Conservation (phyloP, 345 rosid species). For the Pelargonium nanum region DNA sequence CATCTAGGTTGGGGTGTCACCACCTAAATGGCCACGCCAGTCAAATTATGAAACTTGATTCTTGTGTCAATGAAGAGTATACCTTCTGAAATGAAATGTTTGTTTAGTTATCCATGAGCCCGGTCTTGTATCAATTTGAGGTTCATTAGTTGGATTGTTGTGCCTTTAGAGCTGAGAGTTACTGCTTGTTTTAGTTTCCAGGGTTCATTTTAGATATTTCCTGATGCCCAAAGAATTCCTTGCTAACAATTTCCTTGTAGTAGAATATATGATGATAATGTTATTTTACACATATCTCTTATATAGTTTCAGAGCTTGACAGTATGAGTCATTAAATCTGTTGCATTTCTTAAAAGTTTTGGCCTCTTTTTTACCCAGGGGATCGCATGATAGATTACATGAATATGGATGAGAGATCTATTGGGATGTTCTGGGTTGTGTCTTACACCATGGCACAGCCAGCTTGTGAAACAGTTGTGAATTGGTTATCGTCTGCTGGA, state of each 20-base stretch:
- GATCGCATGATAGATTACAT: conserved; percentile 87
- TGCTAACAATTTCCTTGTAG: too few relatives aligned
- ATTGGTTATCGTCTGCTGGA: conserved; percentile 81
- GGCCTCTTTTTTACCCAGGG: conserved; percentile 38
- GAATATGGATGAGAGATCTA: conserved; percentile 93
- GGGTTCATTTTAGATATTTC: too few relatives aligned
- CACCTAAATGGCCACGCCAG: too few relatives aligned
- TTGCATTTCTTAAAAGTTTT: conserved; percentile 1
- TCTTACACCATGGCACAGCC: conserved; percentile 95
- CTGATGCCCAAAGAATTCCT: too few relatives aligned
- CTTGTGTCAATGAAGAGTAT: not conserved
- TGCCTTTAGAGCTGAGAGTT: not conserved
- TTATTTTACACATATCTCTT: too few relatives aligned
- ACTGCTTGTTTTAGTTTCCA: not conserved
- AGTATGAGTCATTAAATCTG: not conserved
- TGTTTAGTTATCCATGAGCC: not conserved
- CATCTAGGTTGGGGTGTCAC: too few relatives aligned
- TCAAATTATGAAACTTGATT: not conserved
- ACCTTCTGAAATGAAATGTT: not conserved
- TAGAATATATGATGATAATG: not conserved
- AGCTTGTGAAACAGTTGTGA: conserved; percentile 72
- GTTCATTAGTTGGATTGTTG: not conserved
- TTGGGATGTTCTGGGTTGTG: conserved; percentile 99
- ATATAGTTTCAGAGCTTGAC: not conserved
- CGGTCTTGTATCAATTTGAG: not conserved